A percentile compares a stretch with the other conserved stretches of the same genome.
Conservation (phyloP, 2,329 filamentous ascomycete genomes). For the Nothophoma quercina region DNA sequence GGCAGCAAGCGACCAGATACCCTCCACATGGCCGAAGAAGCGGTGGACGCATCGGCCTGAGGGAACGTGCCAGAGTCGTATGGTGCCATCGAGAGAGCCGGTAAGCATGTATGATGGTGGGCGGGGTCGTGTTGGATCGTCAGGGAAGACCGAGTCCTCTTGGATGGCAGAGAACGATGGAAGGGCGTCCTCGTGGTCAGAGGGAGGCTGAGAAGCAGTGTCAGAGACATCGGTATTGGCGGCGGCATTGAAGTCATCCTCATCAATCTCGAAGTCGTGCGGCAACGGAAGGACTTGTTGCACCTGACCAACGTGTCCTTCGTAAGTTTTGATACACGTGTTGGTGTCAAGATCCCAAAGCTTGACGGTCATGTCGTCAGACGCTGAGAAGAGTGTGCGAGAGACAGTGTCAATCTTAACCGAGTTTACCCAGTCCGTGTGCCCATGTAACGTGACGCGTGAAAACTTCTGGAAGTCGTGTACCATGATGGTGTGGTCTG, state of each 20-base stretch:
- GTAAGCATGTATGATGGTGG: constrained; percentile 94
- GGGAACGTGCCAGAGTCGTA: constrained; percentile 89
- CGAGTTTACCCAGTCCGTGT: constrained; percentile 96
- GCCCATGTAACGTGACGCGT: constrained; percentile 80
- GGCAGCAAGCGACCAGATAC: constrained; percentile 90
- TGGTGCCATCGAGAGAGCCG: constrained; percentile 87
- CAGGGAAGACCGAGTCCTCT: constrained; percentile 63
- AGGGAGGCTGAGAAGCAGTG: constrained; percentile 44
- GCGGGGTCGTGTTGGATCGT: constrained; percentile 69
- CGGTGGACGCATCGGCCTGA: constrained; percentile 85
- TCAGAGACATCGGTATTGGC: constrained; percentile 61
- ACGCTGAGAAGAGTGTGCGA: constrained; percentile 88
- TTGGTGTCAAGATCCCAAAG: constrained; percentile 92
- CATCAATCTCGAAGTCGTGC: constrained; percentile 87
- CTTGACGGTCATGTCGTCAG: constrained; percentile 89
- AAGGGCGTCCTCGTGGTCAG: constrained; percentile 25
- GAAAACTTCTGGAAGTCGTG: constrained; percentile 90
- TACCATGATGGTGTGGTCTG: constrained; percentile 88
- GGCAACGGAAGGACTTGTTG: constrained; percentile 89
- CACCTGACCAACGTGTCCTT: constrained; percentile 93
- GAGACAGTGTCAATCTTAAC: constrained; percentile 84
- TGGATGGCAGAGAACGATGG: constrained; percentile 17
- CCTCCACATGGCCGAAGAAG: constrained; percentile 96
- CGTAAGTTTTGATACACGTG: constrained; percentile 76
- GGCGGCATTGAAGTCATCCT: constrained; percentile 64